These are phyloP conservation scores for Ophiosphaerella korrae DNA, from an alignment of 2,329 filamentous ascomycete species.

Conservation along the genomic window DNA sequence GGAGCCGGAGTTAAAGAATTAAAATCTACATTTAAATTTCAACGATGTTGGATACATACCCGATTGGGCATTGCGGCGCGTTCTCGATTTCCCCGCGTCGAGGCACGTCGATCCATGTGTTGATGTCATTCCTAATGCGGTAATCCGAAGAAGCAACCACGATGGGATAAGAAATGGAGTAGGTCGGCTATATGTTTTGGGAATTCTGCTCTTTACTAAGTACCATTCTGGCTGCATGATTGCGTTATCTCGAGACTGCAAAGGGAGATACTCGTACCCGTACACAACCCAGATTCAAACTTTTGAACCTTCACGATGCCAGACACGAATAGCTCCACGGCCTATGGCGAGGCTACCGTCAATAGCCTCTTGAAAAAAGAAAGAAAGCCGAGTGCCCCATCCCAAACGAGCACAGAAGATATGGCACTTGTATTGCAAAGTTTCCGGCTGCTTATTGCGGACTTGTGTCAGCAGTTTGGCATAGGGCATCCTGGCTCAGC, in stretches of 20 bases:
- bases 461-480: constrained; percentile 70
- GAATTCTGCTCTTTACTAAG: not conserved
- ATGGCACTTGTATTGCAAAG: constrained; percentile 58
- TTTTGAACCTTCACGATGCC: not conserved
- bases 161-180: not conserved
- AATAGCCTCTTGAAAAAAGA: constrained; percentile 19
- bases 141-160: not conserved
- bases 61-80: no score
- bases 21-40: no score
- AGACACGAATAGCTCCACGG: constrained; percentile 9
- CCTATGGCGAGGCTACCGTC: constrained; percentile 21
- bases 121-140: constrained; percentile 2
- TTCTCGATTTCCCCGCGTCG: constrained; percentile 1
- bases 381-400: constrained; percentile 17
- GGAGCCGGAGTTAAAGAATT: no score
- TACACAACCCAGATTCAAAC: no score
- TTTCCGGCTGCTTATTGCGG: constrained; percentile 68
- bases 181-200: not conserved
- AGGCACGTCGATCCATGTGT: not conserved
- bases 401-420: constrained; percentile 20
- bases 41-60: no score
- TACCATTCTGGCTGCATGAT: not conserved
- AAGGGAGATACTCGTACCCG: not conserved
- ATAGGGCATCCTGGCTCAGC: constrained; percentile 56
- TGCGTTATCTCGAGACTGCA: not conserved